These are phyloP conservation scores for Tolypocladium paradoxum DNA, from an alignment of 2,329 filamentous ascomycete species.

Conservation along the genomic window DNA sequence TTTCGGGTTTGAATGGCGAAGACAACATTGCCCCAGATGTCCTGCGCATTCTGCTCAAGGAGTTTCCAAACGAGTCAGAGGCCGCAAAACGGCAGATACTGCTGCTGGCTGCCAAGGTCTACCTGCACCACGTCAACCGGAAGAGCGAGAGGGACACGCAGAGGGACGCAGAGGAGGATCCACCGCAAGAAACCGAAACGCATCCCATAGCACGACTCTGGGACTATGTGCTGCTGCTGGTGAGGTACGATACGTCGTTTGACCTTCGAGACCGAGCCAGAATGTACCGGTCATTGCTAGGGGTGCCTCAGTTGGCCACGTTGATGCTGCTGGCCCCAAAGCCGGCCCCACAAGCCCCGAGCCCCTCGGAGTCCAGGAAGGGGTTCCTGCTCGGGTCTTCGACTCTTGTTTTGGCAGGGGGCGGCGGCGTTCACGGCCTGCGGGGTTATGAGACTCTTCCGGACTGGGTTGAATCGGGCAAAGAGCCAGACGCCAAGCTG, in stretches of 20 bases:
- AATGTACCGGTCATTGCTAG: constrained; percentile 75
- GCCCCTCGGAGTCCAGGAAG: constrained; percentile 74
- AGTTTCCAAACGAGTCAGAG: constrained; percentile 75
- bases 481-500: constrained; percentile 67
- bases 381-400: constrained; percentile 73
- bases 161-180: constrained; percentile 20
- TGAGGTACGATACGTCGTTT: constrained; percentile 88
- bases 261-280: constrained; percentile 86
- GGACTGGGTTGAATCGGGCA: constrained; percentile 70
- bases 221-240: constrained; percentile 74
- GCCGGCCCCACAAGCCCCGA: constrained; percentile 81
- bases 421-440: constrained; percentile 61
- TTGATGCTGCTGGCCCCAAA: constrained; percentile 89
- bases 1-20: constrained; percentile 66
- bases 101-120: constrained; percentile 89
- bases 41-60: constrained; percentile 74
- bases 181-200: constrained; percentile 19
- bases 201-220: constrained; percentile 71
- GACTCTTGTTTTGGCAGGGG: constrained; percentile 72
- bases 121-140: constrained; percentile 74
- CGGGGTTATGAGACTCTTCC: constrained; percentile 72
- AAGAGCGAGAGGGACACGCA: constrained; percentile 33
- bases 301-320: constrained; percentile 76
- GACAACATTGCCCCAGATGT: constrained; percentile 92
- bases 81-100: constrained; percentile 85